Base-by-base conservation (phyloP, 306 rosid species). In the Hippophae rhamnoides region DNA sequence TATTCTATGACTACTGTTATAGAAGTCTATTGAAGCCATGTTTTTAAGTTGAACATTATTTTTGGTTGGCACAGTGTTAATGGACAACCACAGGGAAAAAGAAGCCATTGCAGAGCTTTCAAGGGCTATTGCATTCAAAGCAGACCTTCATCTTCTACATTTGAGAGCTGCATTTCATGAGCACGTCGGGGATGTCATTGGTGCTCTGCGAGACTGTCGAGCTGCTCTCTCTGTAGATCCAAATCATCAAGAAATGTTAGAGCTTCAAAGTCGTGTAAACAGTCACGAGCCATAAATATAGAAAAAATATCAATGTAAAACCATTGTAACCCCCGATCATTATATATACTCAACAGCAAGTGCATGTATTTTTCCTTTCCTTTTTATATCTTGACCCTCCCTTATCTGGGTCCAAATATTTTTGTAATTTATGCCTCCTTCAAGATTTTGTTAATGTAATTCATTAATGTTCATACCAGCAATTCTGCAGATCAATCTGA, bases 161-260 rank as follows among this genome's bases (percentile, higher is more conserved):
- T 81, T 89, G 4, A 81, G 95, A 42, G 97, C 97, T 7, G 95
- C 93, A 31, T 89, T 89, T 76, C 97, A 84, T 55, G 97, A 89
- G 77, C 97, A 89, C 79, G 70, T 72, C 10, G 90, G 90, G 8
- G 87, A 89, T 43, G 93, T 80, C 5, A 53, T 75, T 46, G 87
- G 89, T 58, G 95, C 95, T 14, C 61, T 86, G 41, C 77, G 95
- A 58, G 95, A 89, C 73, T 89, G 97, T 72, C 87, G 95, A 61
- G 97, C 97, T 8, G 97, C 97, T 10, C 95, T 89, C 46, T 89
- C 95, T 0, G 89, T 89, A 41, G 97, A 89, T 48, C 97, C 97
- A 2, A 89, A 80, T 70, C 95, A 86, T 74, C 95, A 80, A 80
- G 95, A 86, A 75, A 89, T 86, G 97, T 65, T 84, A 76, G 95